Evolutionary conservation across 1,284 basidiomycete genomes (phyloP), one percentile per base, ranked within the genome.

Genomic region (Ustilago loliicola): DNA sequence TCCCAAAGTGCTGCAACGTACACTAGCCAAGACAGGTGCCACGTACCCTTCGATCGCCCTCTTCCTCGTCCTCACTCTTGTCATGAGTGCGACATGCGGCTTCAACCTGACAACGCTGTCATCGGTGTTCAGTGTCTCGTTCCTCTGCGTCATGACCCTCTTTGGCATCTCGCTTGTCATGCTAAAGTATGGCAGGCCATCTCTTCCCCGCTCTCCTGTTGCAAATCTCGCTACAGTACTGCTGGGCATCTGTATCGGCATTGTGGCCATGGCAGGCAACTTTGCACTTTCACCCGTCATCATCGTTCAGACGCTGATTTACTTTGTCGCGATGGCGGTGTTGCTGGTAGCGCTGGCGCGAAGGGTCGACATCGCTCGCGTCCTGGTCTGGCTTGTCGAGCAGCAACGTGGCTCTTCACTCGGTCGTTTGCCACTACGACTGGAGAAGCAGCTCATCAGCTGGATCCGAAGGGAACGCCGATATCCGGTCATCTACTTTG

Each of bases 151-250:
- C 51, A 91, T 92, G 90, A 83, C 88, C 1, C 83, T 92, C 25
- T 92, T 92, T 75, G 91, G 91, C 0, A 42, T 91, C 19, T 89
- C 91, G 1, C 87, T 90, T 13, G 79, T 92, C 4, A 70, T 92
- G 6, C 87, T 93, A 42, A 90, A 90, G 69, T 91, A 91, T 86
- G 91, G 91, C 63, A 89, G 92, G 3, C 90, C 91, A 3, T 88
- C 89, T 47, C 84, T 93, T 10, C 88, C 88, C 2, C 88, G 91
- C 27, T 69, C 83, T 4, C 7, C 86, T 80, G 25, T 88, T 89
- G 9, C 87, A 87, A 6, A 77, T 90, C 15, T 70, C 68, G 19
- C 76, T 87, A 27, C 87, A 2, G 84, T 91, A n/a, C 87, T 89
- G 0, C 77, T 87, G 1, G 86, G 87, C 0, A 87, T 92, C 4